Conservation (phyloP, 169 alveolate species). For the Eimeria mitis region DNA sequence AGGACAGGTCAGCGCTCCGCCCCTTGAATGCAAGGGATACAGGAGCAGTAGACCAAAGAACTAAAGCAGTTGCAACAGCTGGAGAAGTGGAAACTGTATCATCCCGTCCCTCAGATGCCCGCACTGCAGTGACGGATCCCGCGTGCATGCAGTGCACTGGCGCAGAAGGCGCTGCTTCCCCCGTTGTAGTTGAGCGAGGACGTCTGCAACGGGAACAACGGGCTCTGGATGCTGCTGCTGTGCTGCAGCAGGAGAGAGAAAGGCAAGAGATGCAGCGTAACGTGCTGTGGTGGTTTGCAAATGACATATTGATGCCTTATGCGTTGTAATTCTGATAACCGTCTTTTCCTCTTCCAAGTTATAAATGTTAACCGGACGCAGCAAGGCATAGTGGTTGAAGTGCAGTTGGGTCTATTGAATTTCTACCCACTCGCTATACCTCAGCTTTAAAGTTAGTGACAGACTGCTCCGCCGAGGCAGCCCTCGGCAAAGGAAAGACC, state of each 20-base stretch:
- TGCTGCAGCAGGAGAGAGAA: conserved; percentile 49
- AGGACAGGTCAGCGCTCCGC: neutral
- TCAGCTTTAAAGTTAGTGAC: neutral
- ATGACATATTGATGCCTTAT: conserved; percentile 42
- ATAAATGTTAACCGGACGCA: neutral
- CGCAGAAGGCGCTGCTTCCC: neutral
- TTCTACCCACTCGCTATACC: neutral
- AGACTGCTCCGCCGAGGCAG: neutral
- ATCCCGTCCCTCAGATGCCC: neutral
- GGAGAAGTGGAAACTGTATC: neutral
- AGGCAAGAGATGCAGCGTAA: conserved; percentile 41
- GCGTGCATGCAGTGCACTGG: neutral
- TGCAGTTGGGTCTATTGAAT: neutral
- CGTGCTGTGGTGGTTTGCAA: conserved; percentile 47
- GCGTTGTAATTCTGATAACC: neutral
- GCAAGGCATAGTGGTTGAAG: neutral
- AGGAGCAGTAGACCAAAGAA: neutral
- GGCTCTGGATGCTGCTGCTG: conserved; percentile 27
- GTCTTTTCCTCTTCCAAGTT: neutral
- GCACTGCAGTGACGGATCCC: neutral
- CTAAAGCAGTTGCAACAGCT: neutral
- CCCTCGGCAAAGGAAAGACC: neutral
- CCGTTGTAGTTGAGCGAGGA: neutral
- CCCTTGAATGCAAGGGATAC: neutral
- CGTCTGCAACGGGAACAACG: conserved; percentile 9